Percentiles rank a stretch among this genome's conserved stretches.
Conservation (phyloP, 2,329 filamentous ascomycete species). For the Fusarium falciforme region DNA sequence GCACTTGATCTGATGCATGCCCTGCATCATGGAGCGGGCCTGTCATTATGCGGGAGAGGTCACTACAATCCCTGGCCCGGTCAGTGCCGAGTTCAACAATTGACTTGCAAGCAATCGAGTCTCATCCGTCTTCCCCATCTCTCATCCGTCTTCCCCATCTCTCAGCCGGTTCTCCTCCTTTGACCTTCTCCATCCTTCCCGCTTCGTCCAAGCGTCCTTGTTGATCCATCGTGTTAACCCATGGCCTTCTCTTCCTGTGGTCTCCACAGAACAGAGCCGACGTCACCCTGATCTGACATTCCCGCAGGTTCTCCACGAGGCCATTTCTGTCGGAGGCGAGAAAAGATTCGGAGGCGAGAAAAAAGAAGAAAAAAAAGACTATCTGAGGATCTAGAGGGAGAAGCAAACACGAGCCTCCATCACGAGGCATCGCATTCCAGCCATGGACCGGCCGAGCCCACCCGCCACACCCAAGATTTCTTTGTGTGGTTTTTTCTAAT, state of each 20-base stretch:
- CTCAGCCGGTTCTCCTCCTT: background rate
- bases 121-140: slow-evolving; percentile 1
- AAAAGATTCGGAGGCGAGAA: background rate
- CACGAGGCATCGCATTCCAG: slow-evolving; percentile 28
- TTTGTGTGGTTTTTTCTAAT: slow-evolving; percentile 30
- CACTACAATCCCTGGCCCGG: slow-evolving; percentile 12
- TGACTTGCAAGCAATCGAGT: background rate
- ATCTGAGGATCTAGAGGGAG: background rate
- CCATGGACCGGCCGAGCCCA: background rate
- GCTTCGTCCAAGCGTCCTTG: slow-evolving; percentile 8
- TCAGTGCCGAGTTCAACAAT: slow-evolving; percentile 11
- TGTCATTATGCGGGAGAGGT: background rate
- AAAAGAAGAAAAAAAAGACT: background rate
- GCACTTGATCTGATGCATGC: slow-evolving; percentile 2
- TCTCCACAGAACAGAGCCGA: background rate
- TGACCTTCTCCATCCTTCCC: slow-evolving; percentile 5
- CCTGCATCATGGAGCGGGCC: slow-evolving; percentile 1
- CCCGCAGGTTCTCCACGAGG: background rate
- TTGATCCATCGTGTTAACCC: background rate
- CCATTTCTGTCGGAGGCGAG: background rate
- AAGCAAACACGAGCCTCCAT: slow-evolving; percentile 23
- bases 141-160: background rate
- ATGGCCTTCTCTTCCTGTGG: background rate
- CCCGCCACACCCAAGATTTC: slow-evolving; percentile 3
- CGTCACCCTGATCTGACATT: slow-evolving; percentile 9